Percentiles rank a stretch among this genome's conserved stretches.
Conservation (phyloP, 2,329 filamentous ascomycete genomes). For the Botryotinia globosa region DNA sequence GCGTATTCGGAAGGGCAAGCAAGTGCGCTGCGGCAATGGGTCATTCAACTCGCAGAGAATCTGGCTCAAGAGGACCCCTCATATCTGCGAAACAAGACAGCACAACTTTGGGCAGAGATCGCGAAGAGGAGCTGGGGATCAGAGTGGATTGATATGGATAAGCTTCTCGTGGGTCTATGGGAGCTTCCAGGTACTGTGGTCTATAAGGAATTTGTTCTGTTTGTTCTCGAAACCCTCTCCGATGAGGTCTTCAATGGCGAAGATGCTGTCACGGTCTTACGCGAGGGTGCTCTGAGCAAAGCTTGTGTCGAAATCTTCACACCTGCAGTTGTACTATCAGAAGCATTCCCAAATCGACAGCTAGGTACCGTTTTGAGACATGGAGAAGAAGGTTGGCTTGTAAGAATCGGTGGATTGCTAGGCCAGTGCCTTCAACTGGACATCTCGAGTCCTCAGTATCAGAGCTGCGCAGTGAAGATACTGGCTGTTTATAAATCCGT, state of each 20-base stretch:
- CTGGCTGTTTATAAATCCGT: constrained; percentile 75
- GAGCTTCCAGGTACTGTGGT: constrained; percentile 60
- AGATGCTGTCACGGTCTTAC: constrained; percentile 78
- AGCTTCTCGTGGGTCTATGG: constrained; percentile 79
- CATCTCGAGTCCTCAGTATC: constrained; percentile 63
- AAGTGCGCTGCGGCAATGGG: constrained; percentile 67
- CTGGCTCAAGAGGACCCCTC: constrained; percentile 69
- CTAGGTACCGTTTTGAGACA: constrained; percentile 62
- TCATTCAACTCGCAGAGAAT: constrained; percentile 72
- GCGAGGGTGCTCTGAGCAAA: constrained; percentile 80
- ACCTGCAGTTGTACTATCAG: constrained; percentile 68
- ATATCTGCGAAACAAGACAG: constrained; percentile 90
- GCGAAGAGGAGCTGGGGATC: constrained; percentile 91
- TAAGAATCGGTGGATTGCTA: constrained; percentile 71
- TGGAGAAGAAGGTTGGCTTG: constrained; percentile 84
- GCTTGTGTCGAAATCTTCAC: constrained; percentile 94
- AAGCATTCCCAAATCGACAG: constrained; percentile 73
- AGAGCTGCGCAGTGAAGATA: constrained; percentile 69
- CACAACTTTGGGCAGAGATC: constrained; percentile 90
- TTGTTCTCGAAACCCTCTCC: constrained; percentile 84
- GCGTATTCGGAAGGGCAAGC: constrained; percentile 69
- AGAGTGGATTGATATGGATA: constrained; percentile 94
- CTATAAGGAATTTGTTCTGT: constrained; percentile 82
- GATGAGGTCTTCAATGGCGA: constrained; percentile 93
- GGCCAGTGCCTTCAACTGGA: constrained; percentile 67